Conservation (phyloP, 169 alveolate genomes). For the Eimeria tenella region DNA sequence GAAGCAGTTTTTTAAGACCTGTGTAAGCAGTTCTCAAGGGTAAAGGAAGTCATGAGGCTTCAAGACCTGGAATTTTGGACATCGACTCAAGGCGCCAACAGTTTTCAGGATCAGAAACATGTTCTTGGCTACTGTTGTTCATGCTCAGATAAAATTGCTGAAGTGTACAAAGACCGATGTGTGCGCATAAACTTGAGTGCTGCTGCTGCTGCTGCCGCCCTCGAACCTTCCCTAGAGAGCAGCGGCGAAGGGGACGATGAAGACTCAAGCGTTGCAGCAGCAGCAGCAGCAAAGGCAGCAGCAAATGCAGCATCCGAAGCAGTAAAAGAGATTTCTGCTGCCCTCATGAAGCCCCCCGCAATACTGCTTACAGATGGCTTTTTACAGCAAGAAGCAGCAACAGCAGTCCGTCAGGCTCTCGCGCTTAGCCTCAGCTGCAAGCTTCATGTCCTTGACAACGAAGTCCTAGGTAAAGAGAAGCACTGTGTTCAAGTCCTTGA, state of each 20-base stretch:
- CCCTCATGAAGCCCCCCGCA: conserved; percentile 45
- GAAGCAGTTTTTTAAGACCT: too few species aligned
- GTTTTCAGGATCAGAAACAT: too few species aligned
- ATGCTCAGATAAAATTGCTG: conserved; percentile 14
- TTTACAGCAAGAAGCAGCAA: conserved; percentile 13
- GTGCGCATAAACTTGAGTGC: conserved; percentile 32
- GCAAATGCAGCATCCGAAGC: conserved; percentile 59
- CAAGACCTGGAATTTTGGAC: not conserved
- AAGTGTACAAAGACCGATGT: conserved; percentile 48
- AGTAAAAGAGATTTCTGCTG: conserved; percentile 38
- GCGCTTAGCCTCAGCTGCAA: conserved; percentile 34
- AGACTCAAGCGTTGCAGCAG: conserved; percentile 22
- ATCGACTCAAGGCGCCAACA: too few species aligned
- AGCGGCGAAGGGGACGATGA: conserved; percentile 39
- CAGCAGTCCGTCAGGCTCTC: conserved; percentile 39
- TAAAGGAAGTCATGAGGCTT: not conserved
- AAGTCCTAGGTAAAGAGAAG: not conserved
- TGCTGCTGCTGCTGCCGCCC: conserved; percentile 67
- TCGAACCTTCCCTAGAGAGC: conserved; percentile 37
- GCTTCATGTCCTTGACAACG: not conserved
- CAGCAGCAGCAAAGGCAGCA: conserved; percentile 23
- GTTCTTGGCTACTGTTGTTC: not conserved
- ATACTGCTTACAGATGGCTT: conserved; percentile 47
- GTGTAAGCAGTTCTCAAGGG: not conserved
- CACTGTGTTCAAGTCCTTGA: not conserved